Evolutionary conservation across 306 rosid genomes (phyloP), one percentile per base, ranked within the genome.

Genomic region (Trichosanthes cucumerina): DNA sequence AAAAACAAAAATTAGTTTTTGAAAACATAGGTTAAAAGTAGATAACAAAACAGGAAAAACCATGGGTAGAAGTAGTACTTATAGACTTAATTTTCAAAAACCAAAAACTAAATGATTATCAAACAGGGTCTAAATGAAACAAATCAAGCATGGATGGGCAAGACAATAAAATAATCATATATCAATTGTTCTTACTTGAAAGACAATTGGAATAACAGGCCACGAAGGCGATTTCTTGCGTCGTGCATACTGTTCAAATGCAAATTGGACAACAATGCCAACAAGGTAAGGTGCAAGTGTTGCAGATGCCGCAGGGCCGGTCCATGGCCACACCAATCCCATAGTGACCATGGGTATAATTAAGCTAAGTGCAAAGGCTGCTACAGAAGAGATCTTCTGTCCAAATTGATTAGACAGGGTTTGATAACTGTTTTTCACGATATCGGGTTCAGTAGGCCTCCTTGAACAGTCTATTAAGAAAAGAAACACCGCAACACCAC

Each of bases 271-370:
- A n/a, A 92, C 85, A 65, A 95, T 95, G 43, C 98, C 98, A 65
- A 95, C 99, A 58, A 95, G 83, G 85, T 89, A 90, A 9, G 99
- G 99, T 75, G 99, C 97, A 24, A 95, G 99, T 75, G 99, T 95
- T 74, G 99, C 99, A 56, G 99, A 95, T 34, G 99, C 99, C 0
- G 99, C 99, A 38, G 99, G 99, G 77, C 99, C 99, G 0, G 97
- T 95, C 99, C 99, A 92, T 2, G 99, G 97, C 99, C 99, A 95
- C 80, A 95, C 99, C 57, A 89, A 88, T 79, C 99, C 99, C 99
- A 95, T 95, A 47, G 99, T 95, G 62, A 95, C 97, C 97, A 95
- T 88, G 18, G 99, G 99, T 84, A 95, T 90, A 77, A 91, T 91
- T 78, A 95, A 93, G 82, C 97, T 95, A 79, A 95, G 97, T 76